These are phyloP conservation scores for Thraustotheca clavata DNA, from an alignment of 352 stramenopile genomes.

Conservation along the genomic window DNA sequence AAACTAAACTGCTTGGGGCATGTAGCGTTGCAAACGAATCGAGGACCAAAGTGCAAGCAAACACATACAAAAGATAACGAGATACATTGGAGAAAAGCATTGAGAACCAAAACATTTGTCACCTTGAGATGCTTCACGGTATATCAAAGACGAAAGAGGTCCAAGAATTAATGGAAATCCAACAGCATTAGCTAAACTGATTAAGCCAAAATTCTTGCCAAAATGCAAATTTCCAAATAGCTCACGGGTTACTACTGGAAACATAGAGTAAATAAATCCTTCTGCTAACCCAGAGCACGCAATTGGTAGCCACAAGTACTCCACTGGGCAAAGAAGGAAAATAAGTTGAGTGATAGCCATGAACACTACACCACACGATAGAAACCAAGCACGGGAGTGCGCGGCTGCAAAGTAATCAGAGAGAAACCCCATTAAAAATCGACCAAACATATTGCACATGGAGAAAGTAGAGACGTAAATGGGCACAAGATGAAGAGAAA, in stretches of 20 bases:
- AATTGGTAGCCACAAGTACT: conserved; percentile 42
- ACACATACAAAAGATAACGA: conserved; percentile 46
- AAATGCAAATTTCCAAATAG: conserved; percentile 62
- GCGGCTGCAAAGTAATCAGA: conserved; percentile 47
- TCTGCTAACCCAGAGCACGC: conserved; percentile 49
- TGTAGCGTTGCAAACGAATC: conserved; percentile 11
- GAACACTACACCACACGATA: conserved; percentile 44
- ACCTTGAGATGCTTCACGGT: conserved; percentile 29
- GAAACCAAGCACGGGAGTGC: conserved; percentile 51
- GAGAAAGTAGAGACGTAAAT: conserved; percentile 66
- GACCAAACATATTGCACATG: conserved; percentile 48
- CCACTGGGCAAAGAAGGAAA: conserved; percentile 41
- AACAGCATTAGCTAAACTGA: conserved; percentile 61
- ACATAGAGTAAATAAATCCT: conserved; percentile 63
- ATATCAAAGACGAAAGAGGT: conserved; percentile 53
- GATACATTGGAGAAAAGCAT: conserved; percentile 58
- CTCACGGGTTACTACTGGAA: conserved; percentile 58
- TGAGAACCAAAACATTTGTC: conserved; percentile 43
- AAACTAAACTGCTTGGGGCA: too few species aligned
- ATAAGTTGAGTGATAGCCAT: conserved; percentile 46
- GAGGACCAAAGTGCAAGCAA: conserved; percentile 42
- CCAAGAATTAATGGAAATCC: conserved; percentile 68
- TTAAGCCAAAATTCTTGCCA: conserved; percentile 70
- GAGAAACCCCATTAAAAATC: conserved; percentile 42
- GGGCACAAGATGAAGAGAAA: conserved; percentile 41